Percentiles rank a stretch among this genome's conserved stretches.
These are phyloP conservation scores for Ustilago esculenta DNA, from an alignment of 1,284 basidiomycete genomes.

Conservation along the genomic window DNA sequence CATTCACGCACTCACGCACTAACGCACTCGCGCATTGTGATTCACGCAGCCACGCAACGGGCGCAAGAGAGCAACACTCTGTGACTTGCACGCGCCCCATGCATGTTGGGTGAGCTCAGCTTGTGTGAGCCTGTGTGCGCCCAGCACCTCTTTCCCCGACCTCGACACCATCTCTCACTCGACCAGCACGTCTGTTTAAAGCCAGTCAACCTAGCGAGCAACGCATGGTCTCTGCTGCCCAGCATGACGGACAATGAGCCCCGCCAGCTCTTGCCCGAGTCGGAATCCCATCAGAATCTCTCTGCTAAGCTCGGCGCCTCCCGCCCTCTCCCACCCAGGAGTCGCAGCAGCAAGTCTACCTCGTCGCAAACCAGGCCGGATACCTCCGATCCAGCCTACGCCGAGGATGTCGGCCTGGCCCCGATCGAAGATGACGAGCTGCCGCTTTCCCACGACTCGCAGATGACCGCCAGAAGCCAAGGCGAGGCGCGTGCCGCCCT, in stretches of 20 bases:
- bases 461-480: slow-evolving; percentile 15
- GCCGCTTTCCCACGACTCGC: slow-evolving; percentile 17
- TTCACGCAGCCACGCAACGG: too few species aligned
- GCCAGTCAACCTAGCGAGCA: too few species aligned
- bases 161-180: too few species aligned
- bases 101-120: too few species aligned
- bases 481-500: slow-evolving; percentile 11
- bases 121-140: too few species aligned
- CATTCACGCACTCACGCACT: too few species aligned
- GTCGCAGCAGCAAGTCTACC: slow-evolving; percentile 15
- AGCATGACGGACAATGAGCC: slow-evolving; percentile 35
- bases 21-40: too few species aligned
- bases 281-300: slow-evolving; percentile 43
- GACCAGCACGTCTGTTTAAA: too few species aligned
- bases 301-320: slow-evolving; percentile 30
- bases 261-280: slow-evolving; percentile 35
- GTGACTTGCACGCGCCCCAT: too few species aligned
- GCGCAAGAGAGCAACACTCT: slow-evolving; percentile 4
- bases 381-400: not conserved
- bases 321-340: slow-evolving; percentile 37
- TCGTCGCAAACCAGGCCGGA: not conserved
- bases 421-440: slow-evolving; percentile 1
- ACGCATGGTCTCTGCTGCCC: too few species aligned
- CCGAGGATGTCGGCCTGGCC: not conserved
- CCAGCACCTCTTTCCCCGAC: too few species aligned